phyloP scores from a whole-genome alignment of 2,329 filamentous ascomycete genomes.

The Fusarium veterinarium region DNA sequence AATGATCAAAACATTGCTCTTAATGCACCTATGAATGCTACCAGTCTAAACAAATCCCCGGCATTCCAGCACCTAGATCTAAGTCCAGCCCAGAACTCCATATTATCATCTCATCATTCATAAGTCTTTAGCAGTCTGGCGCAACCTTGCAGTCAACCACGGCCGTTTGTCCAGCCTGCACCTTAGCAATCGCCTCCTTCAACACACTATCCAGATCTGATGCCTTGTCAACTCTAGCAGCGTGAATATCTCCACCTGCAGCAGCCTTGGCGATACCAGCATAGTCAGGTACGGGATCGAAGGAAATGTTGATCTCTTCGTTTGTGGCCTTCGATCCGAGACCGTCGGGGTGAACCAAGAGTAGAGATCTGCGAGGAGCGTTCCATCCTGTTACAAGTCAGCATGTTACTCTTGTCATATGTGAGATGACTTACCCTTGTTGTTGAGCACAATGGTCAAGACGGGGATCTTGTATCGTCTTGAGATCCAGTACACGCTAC shows the following conservation, averaged over 20 bases:
- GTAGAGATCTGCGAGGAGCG: constrained; percentile 66
- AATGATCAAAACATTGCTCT: neutral
- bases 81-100: neutral
- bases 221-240: constrained; percentile 60
- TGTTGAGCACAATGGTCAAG: constrained; percentile 67
- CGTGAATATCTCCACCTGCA: constrained; percentile 63
- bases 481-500: constrained; percentile 67
- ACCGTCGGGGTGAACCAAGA: constrained; percentile 69
- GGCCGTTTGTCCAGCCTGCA: constrained; percentile 62
- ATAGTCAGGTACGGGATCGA: constrained; percentile 68
- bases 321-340: constrained; percentile 66
- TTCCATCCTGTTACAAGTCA: constrained; percentile 62
- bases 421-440: constrained; percentile 57
- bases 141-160: constrained; percentile 66
- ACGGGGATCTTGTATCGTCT: constrained; percentile 65
- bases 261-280: constrained; percentile 71
- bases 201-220: constrained; percentile 60
- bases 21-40: constrained; percentile 18
- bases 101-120: constrained; percentile 23
- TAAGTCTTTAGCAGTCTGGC: constrained; percentile 52
- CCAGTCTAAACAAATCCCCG: neutral
- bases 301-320: constrained; percentile 72
- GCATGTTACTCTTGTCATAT: neutral
- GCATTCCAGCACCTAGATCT: neutral
- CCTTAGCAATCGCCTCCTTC: constrained; percentile 61